These are phyloP conservation scores for Suhomyces chickasaworum DNA, from an alignment of 1,139 yeast genomes.

Conservation along the genomic window DNA sequence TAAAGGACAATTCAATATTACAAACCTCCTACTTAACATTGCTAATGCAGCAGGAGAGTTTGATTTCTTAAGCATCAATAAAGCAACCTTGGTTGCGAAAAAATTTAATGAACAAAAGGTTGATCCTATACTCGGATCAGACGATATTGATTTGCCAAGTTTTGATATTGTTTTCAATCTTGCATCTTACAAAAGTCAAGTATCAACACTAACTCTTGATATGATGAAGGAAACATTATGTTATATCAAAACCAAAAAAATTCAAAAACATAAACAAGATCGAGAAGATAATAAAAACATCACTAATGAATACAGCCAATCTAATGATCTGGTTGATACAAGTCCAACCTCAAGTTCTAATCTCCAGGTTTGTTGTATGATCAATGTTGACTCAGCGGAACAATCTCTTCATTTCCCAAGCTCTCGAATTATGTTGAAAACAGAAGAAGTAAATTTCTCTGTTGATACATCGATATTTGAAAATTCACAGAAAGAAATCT, in stretches of 20 bases:
- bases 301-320: not conserved
- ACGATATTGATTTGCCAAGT: conserved; percentile 15
- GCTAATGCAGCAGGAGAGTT: conserved; percentile 8
- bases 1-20: conserved; percentile 8
- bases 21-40: conserved; percentile 12
- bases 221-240: conserved; percentile 11
- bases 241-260: not conserved
- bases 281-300: no score
- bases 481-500: conserved; percentile 10
- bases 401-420: conserved; percentile 16
- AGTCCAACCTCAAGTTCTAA: not conserved
- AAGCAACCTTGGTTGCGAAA: conserved; percentile 14
- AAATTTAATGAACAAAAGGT: conserved; percentile 13
- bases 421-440: conserved; percentile 9
- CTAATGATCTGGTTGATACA: not conserved
- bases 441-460: conserved; percentile 6
- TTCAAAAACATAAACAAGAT: no score
- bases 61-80: conserved; percentile 22
- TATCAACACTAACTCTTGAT: conserved; percentile 24
- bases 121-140: conserved; percentile 16
- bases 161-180: conserved; percentile 24
- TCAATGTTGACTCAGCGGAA: conserved; percentile 18
- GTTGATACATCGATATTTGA: conserved; percentile 12
- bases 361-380: conserved; percentile 10
- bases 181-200: conserved; percentile 26